Evolutionary conservation across 164 flowering plant species (phyloP).

Genomic region (Magnolia kwangsiensis): DNA sequence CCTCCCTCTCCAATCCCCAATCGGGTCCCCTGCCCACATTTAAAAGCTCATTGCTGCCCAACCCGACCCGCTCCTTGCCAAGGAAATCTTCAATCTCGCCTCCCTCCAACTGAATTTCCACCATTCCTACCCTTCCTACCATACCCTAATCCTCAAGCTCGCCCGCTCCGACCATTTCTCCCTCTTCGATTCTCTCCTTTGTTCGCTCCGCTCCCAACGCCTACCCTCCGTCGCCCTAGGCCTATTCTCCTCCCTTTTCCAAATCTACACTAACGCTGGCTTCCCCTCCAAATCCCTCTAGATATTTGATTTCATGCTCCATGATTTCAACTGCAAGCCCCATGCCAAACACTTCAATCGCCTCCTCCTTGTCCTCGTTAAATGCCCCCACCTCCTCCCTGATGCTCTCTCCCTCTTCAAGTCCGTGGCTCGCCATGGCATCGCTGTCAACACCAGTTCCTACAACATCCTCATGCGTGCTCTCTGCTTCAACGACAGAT

Average conservation of each 20-base stretch:
- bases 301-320: constrained; percentile 54
- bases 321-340: constrained; percentile 50
- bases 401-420: no score
- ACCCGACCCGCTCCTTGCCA: constrained; percentile 79
- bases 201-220: constrained; percentile 25
- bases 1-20: not conserved
- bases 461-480: no score
- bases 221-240: constrained; percentile 31
- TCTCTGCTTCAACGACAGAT: constrained; percentile 43
- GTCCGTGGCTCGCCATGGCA: no score
- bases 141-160: constrained; percentile 69
- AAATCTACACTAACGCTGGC: constrained; percentile 56
- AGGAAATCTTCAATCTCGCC: constrained; percentile 84
- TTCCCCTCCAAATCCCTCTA: constrained; percentile 55
- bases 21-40: constrained; percentile 56
- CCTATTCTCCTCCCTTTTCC: constrained; percentile 51
- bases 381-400: constrained; percentile 35
- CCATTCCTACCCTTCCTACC: constrained; percentile 62
- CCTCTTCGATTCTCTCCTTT: constrained; percentile 43
- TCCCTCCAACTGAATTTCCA: constrained; percentile 63
- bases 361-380: constrained; percentile 49
- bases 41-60: constrained; percentile 75
- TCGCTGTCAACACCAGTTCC: no score
- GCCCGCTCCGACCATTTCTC: constrained; percentile 62
- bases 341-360: constrained; percentile 54